phyloP scores from a whole-genome alignment of 2,329 filamentous ascomycete species.

The Rasamsonia emersonii region DNA sequence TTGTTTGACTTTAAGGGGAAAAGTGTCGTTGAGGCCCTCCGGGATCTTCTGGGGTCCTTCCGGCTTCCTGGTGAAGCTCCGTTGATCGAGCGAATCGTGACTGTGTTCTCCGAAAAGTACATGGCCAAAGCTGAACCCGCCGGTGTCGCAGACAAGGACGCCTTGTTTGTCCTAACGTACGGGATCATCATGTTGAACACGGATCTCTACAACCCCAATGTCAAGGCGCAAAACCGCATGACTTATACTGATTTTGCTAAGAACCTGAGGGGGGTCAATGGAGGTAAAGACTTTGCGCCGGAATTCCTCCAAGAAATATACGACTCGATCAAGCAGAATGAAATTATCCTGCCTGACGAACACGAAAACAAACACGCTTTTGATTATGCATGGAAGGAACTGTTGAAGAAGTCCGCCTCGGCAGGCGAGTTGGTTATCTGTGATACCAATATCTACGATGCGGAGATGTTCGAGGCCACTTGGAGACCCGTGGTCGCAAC shows the following conservation, averaged over 20 bases:
- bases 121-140: conserved; percentile 60
- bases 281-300: conserved; percentile 69
- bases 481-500: conserved; percentile 95
- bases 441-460: conserved; percentile 89
- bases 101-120: conserved; percentile 78
- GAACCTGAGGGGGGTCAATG: conserved; percentile 87
- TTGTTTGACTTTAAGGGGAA: conserved; percentile 83
- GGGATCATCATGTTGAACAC: conserved; percentile 98
- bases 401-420: conserved; percentile 73
- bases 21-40: conserved; percentile 80
- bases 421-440: conserved; percentile 68
- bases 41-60: conserved; percentile 82
- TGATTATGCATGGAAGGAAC: conserved; percentile 94
- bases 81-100: conserved; percentile 87
- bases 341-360: conserved; percentile 95
- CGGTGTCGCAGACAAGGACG: conserved; percentile 74
- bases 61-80: conserved; percentile 87
- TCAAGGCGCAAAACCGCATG: conserved; percentile 72
- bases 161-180: conserved; percentile 84
- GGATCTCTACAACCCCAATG: conserved; percentile 89
- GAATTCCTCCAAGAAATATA: conserved; percentile 82
- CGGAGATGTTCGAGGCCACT: conserved; percentile 93
- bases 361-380: conserved; percentile 96
- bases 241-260: conserved; percentile 69
- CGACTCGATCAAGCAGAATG: conserved; percentile 81